These are phyloP conservation scores for Ordospora pajunii DNA, from an alignment of 371 early-diverging fungal genomes.

Conservation along the genomic window DNA sequence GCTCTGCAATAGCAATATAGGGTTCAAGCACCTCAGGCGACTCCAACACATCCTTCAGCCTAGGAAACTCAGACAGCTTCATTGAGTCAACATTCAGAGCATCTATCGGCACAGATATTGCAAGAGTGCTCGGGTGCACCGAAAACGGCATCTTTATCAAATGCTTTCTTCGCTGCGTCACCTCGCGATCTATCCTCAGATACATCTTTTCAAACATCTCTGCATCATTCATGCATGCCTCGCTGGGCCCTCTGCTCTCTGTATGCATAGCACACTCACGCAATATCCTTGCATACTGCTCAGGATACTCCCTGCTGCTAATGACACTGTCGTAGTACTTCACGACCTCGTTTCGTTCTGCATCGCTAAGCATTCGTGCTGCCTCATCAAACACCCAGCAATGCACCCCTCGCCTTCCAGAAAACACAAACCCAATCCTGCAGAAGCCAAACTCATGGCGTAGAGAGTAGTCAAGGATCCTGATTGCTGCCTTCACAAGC, in stretches of 20 bases:
- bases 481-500: conserved; percentile 79
- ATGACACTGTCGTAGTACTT: conserved; percentile 63
- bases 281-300: conserved; percentile 42
- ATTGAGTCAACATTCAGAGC: conserved; percentile 2
- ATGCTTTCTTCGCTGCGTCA: conserved; percentile 78
- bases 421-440: conserved; percentile 83
- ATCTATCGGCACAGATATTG: conserved; percentile 75
- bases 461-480: conserved; percentile 66
- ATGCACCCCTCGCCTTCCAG: conserved; percentile 94
- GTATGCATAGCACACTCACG: conserved; percentile 17
- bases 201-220: conserved; percentile 66
- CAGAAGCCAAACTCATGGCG: conserved; percentile 86
- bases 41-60: background rate
- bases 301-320: conserved; percentile 6
- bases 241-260: background rate
- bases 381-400: conserved; percentile 90
- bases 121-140: conserved; percentile 70
- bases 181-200: conserved; percentile 81
- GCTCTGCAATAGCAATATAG: background rate
- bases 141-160: conserved; percentile 95
- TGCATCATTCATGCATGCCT: background rate
- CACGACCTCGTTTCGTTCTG: conserved; percentile 72
- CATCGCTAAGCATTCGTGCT: conserved; percentile 68
- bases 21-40: background rate
- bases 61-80: background rate